Conservation (phyloP, 1,284 basidiomycete species). For the Austropuccinia psidii region DNA sequence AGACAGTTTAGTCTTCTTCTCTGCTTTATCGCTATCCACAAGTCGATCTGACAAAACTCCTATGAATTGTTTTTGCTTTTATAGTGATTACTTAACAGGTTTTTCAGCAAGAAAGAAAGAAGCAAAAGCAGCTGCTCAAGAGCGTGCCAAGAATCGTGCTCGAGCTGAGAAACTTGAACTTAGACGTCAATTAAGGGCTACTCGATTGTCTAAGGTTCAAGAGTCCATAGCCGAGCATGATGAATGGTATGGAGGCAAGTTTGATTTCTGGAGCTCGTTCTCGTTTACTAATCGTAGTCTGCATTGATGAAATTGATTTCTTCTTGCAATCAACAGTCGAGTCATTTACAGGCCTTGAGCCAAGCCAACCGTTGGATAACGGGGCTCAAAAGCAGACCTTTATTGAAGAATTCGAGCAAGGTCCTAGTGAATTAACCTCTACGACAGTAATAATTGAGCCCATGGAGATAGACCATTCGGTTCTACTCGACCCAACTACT, state of each 20-base stretch:
- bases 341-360: constrained; percentile 11
- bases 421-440: not conserved
- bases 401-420: not conserved
- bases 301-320: not conserved
- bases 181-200: constrained; percentile 17
- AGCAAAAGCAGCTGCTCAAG: constrained; percentile 8
- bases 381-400: not conserved
- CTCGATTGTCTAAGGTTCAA: constrained; percentile 15
- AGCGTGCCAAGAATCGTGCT: not conserved
- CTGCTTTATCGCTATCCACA: too few relatives aligned
- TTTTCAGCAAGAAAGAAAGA: constrained; percentile 29
- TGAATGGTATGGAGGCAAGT: constrained; percentile 35
- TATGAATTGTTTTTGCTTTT: not conserved
- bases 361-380: not conserved
- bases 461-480: constrained; percentile 20
- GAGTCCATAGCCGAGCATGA: constrained; percentile 16
- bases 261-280: not conserved
- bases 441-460: constrained; percentile 32
- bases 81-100: constrained; percentile 30
- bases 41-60: too few relatives aligned
- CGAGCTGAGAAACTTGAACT: constrained; percentile 23
- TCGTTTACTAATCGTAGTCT: not conserved
- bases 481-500: not conserved
- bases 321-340: not conserved
- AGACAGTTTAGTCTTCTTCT: too few relatives aligned